Conservation (phyloP, 2,329 filamentous ascomycete genomes). For the Venturia asperata region DNA sequence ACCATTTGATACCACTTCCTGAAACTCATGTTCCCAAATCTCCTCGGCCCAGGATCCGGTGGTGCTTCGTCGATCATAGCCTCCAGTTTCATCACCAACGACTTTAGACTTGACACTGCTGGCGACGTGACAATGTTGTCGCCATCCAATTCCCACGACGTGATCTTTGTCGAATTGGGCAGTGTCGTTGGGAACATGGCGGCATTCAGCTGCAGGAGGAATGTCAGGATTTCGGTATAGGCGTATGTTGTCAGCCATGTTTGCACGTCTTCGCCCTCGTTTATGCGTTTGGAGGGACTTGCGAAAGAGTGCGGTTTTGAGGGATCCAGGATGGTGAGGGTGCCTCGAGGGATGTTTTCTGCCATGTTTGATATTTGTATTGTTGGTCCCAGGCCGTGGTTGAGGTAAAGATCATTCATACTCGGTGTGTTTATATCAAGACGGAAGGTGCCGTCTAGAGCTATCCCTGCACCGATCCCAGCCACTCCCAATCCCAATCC, state of each 20-base stretch:
- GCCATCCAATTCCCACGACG: constrained; percentile 46
- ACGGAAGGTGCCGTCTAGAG: background rate
- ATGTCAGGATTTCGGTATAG: constrained; percentile 80
- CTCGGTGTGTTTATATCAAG: background rate
- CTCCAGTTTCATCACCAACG: constrained; percentile 58
- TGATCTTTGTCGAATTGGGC: constrained; percentile 34
- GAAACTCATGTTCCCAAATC: constrained; percentile 91
- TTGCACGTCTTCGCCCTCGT: constrained; percentile 74
- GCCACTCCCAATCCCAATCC: background rate
- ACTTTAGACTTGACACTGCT: constrained; percentile 57
- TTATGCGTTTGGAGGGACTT: constrained; percentile 70
- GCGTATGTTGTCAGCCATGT: constrained; percentile 74
- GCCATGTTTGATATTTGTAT: background rate
- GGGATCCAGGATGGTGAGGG: constrained; percentile 13
- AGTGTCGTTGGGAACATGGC: constrained; percentile 67
- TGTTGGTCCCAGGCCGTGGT: background rate
- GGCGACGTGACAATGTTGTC: constrained; percentile 43
- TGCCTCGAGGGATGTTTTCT: background rate
- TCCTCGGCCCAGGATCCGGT: constrained; percentile 74
- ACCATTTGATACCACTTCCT: constrained; percentile 72
- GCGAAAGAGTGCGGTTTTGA: constrained; percentile 48
- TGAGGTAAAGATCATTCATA: background rate
- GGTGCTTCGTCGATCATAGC: constrained; percentile 69
- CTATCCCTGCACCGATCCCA: constrained; percentile 7
- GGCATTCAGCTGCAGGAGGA: constrained; percentile 83